Percentiles rank a stretch among this genome's conserved stretches.
These are phyloP conservation scores for Xerocomus nothofagi DNA, from an alignment of 1,284 basidiomycete species.

Conservation along the genomic window DNA sequence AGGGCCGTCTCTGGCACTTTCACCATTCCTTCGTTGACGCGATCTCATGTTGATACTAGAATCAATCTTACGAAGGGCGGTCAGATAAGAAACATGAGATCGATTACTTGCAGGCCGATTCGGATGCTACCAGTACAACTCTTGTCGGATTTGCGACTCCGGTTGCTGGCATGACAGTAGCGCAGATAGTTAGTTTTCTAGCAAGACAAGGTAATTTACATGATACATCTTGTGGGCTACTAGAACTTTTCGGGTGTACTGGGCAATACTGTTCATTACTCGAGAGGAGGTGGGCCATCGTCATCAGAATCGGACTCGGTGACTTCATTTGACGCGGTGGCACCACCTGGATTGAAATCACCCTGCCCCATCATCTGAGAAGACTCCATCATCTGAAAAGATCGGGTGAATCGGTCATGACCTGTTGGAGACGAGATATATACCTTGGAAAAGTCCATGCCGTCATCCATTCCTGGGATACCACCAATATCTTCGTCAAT, in stretches of 20 bases:
- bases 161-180: no score
- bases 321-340: constrained; percentile 37
- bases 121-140: no score
- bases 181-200: constrained; percentile 4
- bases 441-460: constrained; percentile 64
- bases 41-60: background rate
- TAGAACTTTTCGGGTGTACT: background rate
- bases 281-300: constrained; percentile 75
- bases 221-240: constrained; percentile 6
- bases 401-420: constrained; percentile 10
- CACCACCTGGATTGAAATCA: constrained; percentile 22
- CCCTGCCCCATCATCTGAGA: constrained; percentile 63
- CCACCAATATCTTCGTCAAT: constrained; percentile 47
- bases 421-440: constrained; percentile 4
- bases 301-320: constrained; percentile 56
- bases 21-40: background rate
- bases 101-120: no score
- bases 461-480: constrained; percentile 46
- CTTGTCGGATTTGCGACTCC: no score
- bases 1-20: background rate
- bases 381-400: constrained; percentile 58
- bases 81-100: no score
- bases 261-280: constrained; percentile 31
- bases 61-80: background rate
- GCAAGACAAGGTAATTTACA: constrained; percentile 20